phyloP scores from a whole-genome alignment of 1,139 yeast genomes.

The Lodderomyces margitis region DNA sequence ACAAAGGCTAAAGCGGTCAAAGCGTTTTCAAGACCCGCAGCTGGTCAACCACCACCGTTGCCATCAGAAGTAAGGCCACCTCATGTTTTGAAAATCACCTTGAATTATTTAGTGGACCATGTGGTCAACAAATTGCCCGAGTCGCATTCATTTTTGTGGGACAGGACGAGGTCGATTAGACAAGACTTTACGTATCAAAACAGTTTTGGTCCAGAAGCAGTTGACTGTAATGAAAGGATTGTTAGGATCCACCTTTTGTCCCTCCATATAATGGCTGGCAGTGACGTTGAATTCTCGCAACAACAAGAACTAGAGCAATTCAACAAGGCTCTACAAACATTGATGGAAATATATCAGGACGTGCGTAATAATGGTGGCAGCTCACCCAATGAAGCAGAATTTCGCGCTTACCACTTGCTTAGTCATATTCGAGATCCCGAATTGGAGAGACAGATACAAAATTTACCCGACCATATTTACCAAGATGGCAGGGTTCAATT shows the following conservation, averaged over 20 bases:
- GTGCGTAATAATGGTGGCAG: conserved; percentile 66
- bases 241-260: conserved; percentile 84
- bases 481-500: conserved; percentile 59
- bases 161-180: conserved; percentile 94
- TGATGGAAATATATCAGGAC: conserved; percentile 84
- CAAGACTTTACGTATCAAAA: conserved; percentile 97
- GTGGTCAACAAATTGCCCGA: conserved; percentile 70
- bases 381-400: conserved; percentile 88
- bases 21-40: conserved; percentile 95
- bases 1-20: conserved; percentile 70
- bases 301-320: conserved; percentile 96
- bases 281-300: conserved; percentile 76
- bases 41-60: conserved; percentile 96
- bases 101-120: conserved; percentile 67
- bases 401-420: conserved; percentile 81
- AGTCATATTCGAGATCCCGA: conserved; percentile 86
- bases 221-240: conserved; percentile 88
- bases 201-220: conserved; percentile 89
- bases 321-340: conserved; percentile 85
- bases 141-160: conserved; percentile 95
- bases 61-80: conserved; percentile 99
- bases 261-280: conserved; percentile 83
- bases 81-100: conserved; percentile 57
- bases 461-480: conserved; percentile 58
- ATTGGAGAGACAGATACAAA: conserved; percentile 72